These are phyloP conservation scores for Dioscorea alata DNA, from an alignment of 106 monocot species.

Conservation along the genomic window DNA sequence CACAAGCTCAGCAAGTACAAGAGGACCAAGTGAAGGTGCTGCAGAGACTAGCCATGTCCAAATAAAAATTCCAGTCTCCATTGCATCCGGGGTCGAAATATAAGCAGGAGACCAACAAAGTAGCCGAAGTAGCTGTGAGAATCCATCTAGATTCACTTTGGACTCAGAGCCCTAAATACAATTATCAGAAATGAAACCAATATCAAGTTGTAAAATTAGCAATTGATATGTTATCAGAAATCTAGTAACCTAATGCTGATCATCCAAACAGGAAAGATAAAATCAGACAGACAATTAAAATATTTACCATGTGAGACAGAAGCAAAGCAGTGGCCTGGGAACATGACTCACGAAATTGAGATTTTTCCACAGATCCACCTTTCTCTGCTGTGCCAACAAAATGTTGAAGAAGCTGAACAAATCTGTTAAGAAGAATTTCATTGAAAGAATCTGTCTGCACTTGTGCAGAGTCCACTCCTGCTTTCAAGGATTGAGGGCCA, in stretches of 20 bases:
- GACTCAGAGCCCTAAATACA: slow-evolving; percentile 49
- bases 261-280: background rate
- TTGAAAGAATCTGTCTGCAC: slow-evolving; percentile 56
- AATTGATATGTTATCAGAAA: too few species aligned
- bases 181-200: slow-evolving; percentile 1
- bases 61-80: slow-evolving; percentile 98
- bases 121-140: slow-evolving; percentile 82
- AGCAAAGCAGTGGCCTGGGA: slow-evolving; percentile 95
- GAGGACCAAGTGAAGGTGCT: slow-evolving; percentile 88
- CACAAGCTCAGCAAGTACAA: slow-evolving; percentile 93
- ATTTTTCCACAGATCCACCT: slow-evolving; percentile 68
- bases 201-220: background rate
- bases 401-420: slow-evolving; percentile 84
- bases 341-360: slow-evolving; percentile 82
- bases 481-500: slow-evolving; percentile 14
- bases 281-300: background rate
- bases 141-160: slow-evolving; percentile 63
- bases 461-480: slow-evolving; percentile 13
- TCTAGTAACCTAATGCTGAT: too few species aligned
- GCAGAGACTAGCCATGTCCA: slow-evolving; percentile 99
- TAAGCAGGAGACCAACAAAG: slow-evolving; percentile 99
- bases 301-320: slow-evolving; percentile 76
- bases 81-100: slow-evolving; percentile 89
- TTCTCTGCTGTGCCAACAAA: slow-evolving; percentile 84
- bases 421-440: slow-evolving; percentile 75